phyloP scores from a whole-genome alignment of 1,139 yeast species.

The Sugiyamaella sp. region DNA sequence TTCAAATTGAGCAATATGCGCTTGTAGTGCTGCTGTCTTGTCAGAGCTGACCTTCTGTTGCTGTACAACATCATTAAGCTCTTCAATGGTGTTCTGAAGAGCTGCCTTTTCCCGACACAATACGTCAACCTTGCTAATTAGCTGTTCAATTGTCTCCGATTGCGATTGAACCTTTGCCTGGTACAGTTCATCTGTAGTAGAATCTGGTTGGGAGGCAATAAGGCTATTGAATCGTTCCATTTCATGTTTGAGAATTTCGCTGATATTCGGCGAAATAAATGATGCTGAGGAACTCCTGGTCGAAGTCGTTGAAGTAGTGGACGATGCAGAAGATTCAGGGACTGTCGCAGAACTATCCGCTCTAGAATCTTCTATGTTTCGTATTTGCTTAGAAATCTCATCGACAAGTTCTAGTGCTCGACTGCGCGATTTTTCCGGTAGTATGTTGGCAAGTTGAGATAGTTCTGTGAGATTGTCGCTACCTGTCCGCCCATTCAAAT shows the following conservation, averaged over 20 bases:
- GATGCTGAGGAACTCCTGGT: conserved; percentile 3
- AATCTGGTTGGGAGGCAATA: conserved; percentile 3
- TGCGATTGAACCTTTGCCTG: conserved; percentile 30
- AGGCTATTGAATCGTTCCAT: conserved; percentile 15
- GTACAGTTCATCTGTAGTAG: conserved; percentile 26
- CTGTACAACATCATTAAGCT: conserved; percentile 10
- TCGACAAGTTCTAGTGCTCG: conserved; percentile 8
- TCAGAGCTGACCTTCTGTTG: conserved; percentile 27
- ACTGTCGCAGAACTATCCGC: conserved; percentile 6
- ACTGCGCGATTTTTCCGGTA: conserved; percentile 12
- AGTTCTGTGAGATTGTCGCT: neutral
- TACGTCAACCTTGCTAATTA: conserved; percentile 31
- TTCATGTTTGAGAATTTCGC: conserved; percentile 15
- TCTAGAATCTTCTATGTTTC: neutral
- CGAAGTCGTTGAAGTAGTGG: conserved; percentile 6
- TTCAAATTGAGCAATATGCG: conserved; percentile 37
- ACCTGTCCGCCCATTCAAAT: conserved; percentile 6
- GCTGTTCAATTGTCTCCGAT: conserved; percentile 33
- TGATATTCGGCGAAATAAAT: neutral
- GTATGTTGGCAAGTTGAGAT: neutral
- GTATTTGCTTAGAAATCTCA: conserved; percentile 3
- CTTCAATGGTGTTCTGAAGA: conserved; percentile 22
- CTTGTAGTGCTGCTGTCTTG: conserved; percentile 32
- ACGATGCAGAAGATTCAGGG: conserved; percentile 7
- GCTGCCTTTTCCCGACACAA: conserved; percentile 27